These are phyloP conservation scores for Spathaspora gorwiae DNA, from an alignment of 805 yeast species.

Conservation along the genomic window DNA sequence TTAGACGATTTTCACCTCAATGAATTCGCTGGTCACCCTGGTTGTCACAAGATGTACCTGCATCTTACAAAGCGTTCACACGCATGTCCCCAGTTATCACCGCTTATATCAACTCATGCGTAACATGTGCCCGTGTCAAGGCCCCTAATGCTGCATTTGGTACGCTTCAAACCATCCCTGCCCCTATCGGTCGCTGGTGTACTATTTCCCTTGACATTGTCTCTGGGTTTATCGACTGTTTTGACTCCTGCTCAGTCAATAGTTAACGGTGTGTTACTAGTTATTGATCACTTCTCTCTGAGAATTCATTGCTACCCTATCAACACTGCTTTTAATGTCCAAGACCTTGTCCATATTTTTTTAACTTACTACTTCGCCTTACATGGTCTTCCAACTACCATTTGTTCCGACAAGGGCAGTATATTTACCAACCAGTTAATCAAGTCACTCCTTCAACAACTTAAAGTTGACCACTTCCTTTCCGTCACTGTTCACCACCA, in stretches of 20 bases:
- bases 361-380: neutral
- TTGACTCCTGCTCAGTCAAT: neutral
- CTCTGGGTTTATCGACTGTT: neutral
- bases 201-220: neutral
- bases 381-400: no score
- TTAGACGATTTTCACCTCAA: neutral
- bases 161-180: neutral
- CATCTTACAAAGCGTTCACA: neutral
- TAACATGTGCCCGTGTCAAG: neutral
- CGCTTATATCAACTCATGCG: neutral
- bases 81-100: neutral
- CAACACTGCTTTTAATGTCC: no score
- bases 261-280: neutral
- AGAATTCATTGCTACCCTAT: neutral
- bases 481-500: neutral
- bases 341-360: neutral
- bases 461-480: neutral
- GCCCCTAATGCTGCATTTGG: neutral
- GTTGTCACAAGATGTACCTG: neutral
- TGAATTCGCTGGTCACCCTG: neutral
- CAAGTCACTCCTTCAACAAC: no score
- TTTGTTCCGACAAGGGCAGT: neutral
- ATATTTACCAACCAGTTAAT: neutral
- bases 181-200: neutral
- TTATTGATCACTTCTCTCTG: neutral